Conservation (phyloP, 2,329 filamentous ascomycete genomes). For the Sphaerulina vaccinii region DNA sequence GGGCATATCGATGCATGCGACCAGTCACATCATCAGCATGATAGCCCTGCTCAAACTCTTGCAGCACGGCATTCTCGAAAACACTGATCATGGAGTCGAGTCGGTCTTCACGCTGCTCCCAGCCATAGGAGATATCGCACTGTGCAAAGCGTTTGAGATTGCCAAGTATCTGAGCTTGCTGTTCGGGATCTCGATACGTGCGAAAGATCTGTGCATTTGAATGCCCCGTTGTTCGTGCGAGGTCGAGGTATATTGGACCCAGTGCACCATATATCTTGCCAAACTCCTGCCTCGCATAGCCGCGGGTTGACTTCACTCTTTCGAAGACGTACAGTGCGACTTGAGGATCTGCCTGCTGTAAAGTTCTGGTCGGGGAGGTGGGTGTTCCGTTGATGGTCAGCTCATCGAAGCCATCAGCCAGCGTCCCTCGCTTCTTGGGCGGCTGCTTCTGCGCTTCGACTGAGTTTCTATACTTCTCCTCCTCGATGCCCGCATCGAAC, state of each 20-base stretch:
- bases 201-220: conserved; percentile 82
- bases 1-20: conserved; percentile 83
- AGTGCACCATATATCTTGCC: conserved; percentile 86
- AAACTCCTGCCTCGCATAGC: conserved; percentile 83
- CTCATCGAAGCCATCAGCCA: conserved; percentile 76
- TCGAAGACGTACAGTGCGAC: conserved; percentile 68
- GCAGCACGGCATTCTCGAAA: conserved; percentile 86
- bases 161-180: conserved; percentile 84
- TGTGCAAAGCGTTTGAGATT: conserved; percentile 76
- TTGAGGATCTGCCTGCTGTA: conserved; percentile 51
- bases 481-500: conserved; percentile 71
- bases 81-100: conserved; percentile 72
- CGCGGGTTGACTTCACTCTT: conserved; percentile 73
- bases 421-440: conserved; percentile 34
- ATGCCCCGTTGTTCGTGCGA: conserved; percentile 68
- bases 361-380: conserved; percentile 10
- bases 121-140: conserved; percentile 78
- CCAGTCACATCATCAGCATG: conserved; percentile 85
- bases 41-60: conserved; percentile 91
- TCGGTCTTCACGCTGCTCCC: conserved; percentile 67
- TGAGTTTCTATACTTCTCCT: conserved; percentile 54
- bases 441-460: conserved; percentile 34
- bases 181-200: conserved; percentile 81
- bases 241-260: conserved; percentile 83
- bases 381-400: conserved; percentile 54